These are phyloP conservation scores for Trichoderma lentiforme DNA, from an alignment of 2,329 filamentous ascomycete genomes.

Conservation along the genomic window DNA sequence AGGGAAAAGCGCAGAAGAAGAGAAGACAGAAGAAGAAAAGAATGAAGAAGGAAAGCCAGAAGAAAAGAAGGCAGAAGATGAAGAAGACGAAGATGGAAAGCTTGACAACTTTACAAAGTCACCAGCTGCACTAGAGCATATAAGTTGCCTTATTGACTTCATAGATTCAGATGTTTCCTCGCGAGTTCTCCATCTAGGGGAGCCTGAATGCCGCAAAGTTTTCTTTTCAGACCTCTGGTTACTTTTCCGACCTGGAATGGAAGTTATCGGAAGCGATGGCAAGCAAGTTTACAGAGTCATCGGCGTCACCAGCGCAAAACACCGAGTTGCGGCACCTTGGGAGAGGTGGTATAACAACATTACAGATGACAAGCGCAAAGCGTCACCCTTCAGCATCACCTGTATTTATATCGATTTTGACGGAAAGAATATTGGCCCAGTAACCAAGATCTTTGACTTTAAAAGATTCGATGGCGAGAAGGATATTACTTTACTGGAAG, in stretches of 20 bases:
- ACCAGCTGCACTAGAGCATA: neutral
- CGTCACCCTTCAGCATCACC: slow-evolving; percentile 3
- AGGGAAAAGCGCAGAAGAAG: neutral
- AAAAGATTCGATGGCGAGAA: slow-evolving; percentile 27
- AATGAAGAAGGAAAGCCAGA: neutral
- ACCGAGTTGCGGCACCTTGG: neutral
- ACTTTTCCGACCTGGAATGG: slow-evolving; percentile 28
- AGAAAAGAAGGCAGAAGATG: neutral
- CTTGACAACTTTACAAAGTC: neutral
- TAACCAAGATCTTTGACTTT: slow-evolving; percentile 25
- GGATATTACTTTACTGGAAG: slow-evolving; percentile 23
- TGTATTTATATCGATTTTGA: slow-evolving; percentile 33
- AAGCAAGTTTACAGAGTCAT: slow-evolving; percentile 29
- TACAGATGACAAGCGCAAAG: neutral
- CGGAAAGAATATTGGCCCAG: slow-evolving; percentile 29
- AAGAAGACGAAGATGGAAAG: neutral
- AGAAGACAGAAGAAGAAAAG: neutral
- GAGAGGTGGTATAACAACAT: neutral
- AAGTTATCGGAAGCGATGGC: slow-evolving; percentile 20
- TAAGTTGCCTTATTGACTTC: slow-evolving; percentile 2
- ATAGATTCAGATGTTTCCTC: neutral
- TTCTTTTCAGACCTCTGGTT: slow-evolving; percentile 29
- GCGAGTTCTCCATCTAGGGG: neutral
- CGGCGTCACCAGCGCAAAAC: slow-evolving; percentile 1
- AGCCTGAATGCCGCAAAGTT: neutral